These are phyloP conservation scores for Aspergillus melleus DNA, from an alignment of 2,329 filamentous ascomycete genomes.

Conservation along the genomic window DNA sequence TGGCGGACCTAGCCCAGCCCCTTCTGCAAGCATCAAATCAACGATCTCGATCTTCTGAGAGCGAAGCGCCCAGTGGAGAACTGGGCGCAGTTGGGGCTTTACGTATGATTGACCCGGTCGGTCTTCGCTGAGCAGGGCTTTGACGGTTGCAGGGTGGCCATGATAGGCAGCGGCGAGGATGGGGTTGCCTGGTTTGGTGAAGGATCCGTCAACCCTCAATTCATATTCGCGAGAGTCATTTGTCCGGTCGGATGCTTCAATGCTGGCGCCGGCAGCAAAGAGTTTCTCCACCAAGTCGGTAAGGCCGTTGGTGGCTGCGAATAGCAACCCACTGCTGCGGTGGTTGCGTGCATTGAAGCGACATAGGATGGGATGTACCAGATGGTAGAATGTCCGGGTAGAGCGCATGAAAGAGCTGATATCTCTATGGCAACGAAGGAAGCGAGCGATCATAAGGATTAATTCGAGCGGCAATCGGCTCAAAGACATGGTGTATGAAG, in stretches of 20 bases:
- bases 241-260: background rate
- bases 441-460: background rate
- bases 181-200: background rate
- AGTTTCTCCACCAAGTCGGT: background rate
- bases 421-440: background rate
- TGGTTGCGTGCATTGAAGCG: background rate
- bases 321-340: background rate
- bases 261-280: background rate
- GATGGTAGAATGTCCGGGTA: background rate
- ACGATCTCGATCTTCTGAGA: background rate
- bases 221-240: background rate
- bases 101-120: background rate
- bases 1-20: background rate
- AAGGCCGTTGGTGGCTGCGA: background rate
- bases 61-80: background rate
- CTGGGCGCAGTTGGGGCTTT: background rate
- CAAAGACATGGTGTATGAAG: background rate
- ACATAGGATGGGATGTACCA: background rate
- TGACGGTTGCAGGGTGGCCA: background rate
- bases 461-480: background rate
- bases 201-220: background rate
- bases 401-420: background rate
- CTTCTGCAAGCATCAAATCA: background rate
- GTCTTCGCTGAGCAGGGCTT: background rate
- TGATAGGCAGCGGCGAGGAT: background rate